phyloP scores from a whole-genome alignment of 2,329 filamentous ascomycete genomes.

The Diatrype stigma region DNA sequence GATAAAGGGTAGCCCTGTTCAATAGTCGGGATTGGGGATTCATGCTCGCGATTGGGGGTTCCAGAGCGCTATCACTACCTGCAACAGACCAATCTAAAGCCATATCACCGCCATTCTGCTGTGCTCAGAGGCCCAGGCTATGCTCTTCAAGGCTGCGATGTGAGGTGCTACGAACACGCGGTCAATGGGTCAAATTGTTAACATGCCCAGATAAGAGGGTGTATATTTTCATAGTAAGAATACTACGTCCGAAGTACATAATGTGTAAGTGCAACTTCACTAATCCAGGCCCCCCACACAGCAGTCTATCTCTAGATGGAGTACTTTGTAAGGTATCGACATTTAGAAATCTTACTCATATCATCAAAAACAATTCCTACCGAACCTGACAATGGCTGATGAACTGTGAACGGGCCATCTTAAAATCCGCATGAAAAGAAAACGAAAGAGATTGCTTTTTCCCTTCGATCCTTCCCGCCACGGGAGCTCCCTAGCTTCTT shows the following conservation, averaged over 20 bases:
- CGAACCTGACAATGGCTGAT: neutral
- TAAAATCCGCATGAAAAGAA: no score
- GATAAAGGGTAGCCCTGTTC: neutral
- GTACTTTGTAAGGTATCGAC: neutral
- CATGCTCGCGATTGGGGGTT: neutral
- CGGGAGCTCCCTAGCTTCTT: slow-evolving; percentile 11
- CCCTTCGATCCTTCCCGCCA: slow-evolving; percentile 4
- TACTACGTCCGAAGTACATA: neutral
- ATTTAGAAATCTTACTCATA: neutral
- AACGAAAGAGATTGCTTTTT: neutral
- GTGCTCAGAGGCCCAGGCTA: neutral
- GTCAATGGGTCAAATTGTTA: no score
- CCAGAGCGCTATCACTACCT: neutral
- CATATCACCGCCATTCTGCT: neutral
- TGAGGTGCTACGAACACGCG: neutral
- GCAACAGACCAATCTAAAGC: neutral
- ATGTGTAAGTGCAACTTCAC: no score
- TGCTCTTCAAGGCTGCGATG: neutral
- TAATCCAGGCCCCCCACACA: neutral
- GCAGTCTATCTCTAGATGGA: neutral
- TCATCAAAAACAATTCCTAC: neutral
- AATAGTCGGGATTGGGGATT: neutral
- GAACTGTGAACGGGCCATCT: neutral
- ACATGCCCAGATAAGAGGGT: neutral
- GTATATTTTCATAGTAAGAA: neutral